Conservation (phyloP, 768 basidiomycete species). For the Tephrocybe sp. region DNA sequence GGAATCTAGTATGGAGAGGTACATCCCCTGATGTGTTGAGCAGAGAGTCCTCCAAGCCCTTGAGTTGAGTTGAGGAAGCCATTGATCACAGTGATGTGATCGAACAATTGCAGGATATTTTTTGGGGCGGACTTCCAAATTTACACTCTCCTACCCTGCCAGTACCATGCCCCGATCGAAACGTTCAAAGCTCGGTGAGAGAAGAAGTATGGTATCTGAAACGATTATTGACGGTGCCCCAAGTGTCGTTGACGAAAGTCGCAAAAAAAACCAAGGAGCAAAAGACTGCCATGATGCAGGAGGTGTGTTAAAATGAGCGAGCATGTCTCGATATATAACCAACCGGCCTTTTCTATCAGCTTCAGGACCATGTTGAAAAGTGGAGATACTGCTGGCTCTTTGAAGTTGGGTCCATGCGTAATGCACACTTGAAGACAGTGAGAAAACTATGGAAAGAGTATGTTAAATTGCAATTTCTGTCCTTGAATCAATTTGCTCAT, state of each 20-base stretch:
- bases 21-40: constrained; percentile 73
- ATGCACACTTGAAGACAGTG: constrained; percentile 90
- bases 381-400: constrained; percentile 97
- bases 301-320: too few species aligned
- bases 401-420: constrained; percentile 93
- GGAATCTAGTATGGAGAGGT: constrained; percentile 82
- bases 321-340: too few species aligned
- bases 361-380: constrained; percentile 81
- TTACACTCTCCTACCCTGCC: constrained; percentile 17
- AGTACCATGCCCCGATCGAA: constrained; percentile 83
- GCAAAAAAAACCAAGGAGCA: constrained; percentile 89
- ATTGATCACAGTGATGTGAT: constrained; percentile 16
- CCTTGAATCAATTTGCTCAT: constrained; percentile 3
- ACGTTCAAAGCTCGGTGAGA: constrained; percentile 81
- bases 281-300: constrained; percentile 78
- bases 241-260: constrained; percentile 93
- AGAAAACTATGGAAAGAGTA: constrained; percentile 92
- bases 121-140: constrained; percentile 53
- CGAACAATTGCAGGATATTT: constrained; percentile 27
- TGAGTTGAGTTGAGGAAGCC: constrained; percentile 53
- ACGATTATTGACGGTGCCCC: constrained; percentile 13
- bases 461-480: constrained; percentile 23
- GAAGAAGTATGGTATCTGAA: constrained; percentile 3
- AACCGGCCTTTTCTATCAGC: constrained; percentile 35
- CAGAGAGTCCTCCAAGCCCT: constrained; percentile 67